Evolutionary conservation across 768 basidiomycete genomes (phyloP), one percentile per base, ranked within the genome.

Genomic region (Leccinum subgranulosum): DNA sequence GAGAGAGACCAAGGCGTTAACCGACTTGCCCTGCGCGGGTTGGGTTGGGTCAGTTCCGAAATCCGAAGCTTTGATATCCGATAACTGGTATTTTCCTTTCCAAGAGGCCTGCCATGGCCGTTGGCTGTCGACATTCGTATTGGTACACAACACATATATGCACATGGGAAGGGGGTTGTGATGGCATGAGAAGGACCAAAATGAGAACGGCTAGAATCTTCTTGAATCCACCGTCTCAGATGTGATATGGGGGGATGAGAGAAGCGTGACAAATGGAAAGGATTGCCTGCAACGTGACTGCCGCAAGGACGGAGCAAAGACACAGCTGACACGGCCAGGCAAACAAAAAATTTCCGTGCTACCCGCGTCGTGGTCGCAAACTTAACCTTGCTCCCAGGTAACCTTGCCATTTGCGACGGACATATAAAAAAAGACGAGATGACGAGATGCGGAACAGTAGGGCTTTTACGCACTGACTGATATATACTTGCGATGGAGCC

Each of bases 281-380:
- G 56, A 57, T 21, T 46, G 57, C 50, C 53, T 64, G 62, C 70
- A 73, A 72, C 62, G 68, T 62, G 66, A 66, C 59, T 64, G 62
- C 71, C 71, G 72, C 70, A 72, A 72, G 70, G 71, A 73, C 60
- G 69, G 62, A 58, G 60, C 63, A 67, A 69, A 66, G 65, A 67
- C 62, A 68, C 69, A 52, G 11, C 55, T 58, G 46, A 53, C 56
- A 60, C 49, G 28, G 49, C 51, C 58, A 61, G 64, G 59, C 53
- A 62, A 69, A 52, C 47, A 69, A 65, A 69, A 67, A 64, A 63
- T 65, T 65, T 66, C 72, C 69, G 71, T 64, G 27, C 54, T 63
- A 58, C 56, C 55, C 65, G 63, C 60, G 58, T 55, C 41, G 41
- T 67, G 54, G 31, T 53, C 56, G 49, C 60, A 73, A 72, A 72